phyloP scores from a whole-genome alignment of 768 basidiomycete species.

The Boletus speciosus region DNA sequence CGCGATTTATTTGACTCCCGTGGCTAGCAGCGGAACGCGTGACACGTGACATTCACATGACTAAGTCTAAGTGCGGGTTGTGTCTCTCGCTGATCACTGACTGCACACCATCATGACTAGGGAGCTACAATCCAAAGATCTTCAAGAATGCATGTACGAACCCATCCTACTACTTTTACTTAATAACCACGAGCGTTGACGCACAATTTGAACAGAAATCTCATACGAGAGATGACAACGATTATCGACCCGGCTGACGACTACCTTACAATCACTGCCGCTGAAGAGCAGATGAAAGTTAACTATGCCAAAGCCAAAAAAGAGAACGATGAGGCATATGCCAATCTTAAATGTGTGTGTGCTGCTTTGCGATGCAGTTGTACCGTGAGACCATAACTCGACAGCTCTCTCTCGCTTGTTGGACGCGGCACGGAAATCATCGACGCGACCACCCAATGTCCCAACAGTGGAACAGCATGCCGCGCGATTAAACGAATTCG shows the following conservation, averaged over 20 bases:
- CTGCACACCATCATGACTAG: conserved; percentile 19
- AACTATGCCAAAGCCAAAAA: conserved; percentile 58
- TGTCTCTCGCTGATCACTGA: neutral
- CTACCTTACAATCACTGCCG: conserved; percentile 68
- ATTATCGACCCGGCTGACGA: conserved; percentile 81
- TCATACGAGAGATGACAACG: conserved; percentile 64
- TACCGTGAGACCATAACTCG: neutral
- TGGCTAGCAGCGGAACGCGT: neutral
- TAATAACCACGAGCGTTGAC: neutral
- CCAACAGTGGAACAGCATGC: conserved; percentile 63
- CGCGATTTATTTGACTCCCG: neutral
- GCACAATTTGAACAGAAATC: conserved; percentile 43
- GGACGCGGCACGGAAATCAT: conserved; percentile 68
- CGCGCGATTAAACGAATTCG: conserved; percentile 60
- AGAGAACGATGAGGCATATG: conserved; percentile 64
- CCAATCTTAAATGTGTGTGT: conserved; percentile 58
- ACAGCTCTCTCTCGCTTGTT: conserved; percentile 61
- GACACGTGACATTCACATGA: conserved; percentile 21
- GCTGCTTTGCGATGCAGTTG: neutral
- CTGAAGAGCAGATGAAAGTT: conserved; percentile 64
- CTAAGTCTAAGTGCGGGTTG: neutral
- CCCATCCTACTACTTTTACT: neutral
- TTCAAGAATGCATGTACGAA: conserved; percentile 35
- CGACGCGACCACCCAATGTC: conserved; percentile 66
- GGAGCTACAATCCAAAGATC: conserved; percentile 32